Base-by-base conservation (phyloP, 2,329 filamentous ascomycete genomes). In the Exophiala mesophila region DNA sequence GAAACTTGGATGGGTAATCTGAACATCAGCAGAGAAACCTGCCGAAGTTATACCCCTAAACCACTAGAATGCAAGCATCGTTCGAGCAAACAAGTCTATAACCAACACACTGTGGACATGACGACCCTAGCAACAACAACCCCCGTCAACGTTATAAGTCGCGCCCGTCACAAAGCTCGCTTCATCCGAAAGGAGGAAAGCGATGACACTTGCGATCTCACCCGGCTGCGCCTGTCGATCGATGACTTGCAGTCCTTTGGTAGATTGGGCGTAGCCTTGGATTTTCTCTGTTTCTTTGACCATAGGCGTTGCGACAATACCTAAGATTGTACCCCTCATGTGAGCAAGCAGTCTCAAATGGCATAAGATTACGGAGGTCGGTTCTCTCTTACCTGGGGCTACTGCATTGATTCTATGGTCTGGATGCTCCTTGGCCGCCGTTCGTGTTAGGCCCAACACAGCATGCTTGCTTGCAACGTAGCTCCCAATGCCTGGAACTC, bases 121-220 rank as follows among this genome's bases (percentile, higher is more conserved):
- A n/a, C n/a, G n/a, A n/a, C n/a, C n/a, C n/a, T n/a, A n/a, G n/a
- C n/a, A n/a, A n/a, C n/a, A n/a, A 28, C 18, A 36, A 9, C 68
- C 70, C 3, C 71, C 71, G 54, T 74, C 71, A 16, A 73, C 65
- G 36, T 57, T 64, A 29, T 67, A 59, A 4, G 66, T 60, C 8
- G 61, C 57, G 0, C 70, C 70, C 1, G 70, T 74, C 1, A 71
- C 66, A 52, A 65, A 73, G 3, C 64, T 67, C 2, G 64, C 55
- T 4, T 66, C 64, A 45, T 69, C 64, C 29, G 67, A 68, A n/a
- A 73, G 55, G 46, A 74, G 49, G 29, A 70, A 73, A n/a, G 67
- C 61, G 17, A 72, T 63, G 1, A 70, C 57, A 13, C 66, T 61
- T 7, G 69, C 70, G 0, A 62, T 57, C 38, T 66, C 63, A 2